Base-by-base conservation (phyloP, 2,329 filamentous ascomycete genomes). In the Leptodontidium sp. region DNA sequence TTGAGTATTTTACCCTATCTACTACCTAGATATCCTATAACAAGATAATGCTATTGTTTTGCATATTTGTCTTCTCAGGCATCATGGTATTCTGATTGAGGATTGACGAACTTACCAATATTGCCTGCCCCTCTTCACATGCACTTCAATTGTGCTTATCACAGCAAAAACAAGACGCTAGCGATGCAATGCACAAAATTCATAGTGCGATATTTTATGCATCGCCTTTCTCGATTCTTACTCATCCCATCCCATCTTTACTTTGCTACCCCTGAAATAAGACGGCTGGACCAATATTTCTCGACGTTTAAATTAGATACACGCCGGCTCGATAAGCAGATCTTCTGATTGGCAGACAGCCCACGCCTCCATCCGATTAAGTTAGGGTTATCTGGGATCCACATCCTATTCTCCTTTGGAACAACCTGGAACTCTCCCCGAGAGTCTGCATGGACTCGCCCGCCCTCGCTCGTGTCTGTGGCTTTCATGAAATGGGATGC, bases 271-370 rank as follows among this genome's bases (percentile, higher is more conserved):
- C 35, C 57, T 61, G 57, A 45, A 61, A 45, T 61, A 43, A 24
- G 57, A 61, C 35, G 57, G 57, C 15, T n/a, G 43, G 35, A 45
- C 52, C 52, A 55, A 55, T 55, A 35, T 35, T 55, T n/a, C 26
- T 55, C 14, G 11, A 12, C 5, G 52, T 35, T 55, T 35, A 55
- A 55, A 35, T 55, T 55, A 55, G 52, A 55, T 55, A 55, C 49
- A 52, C 52, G 52, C 26, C 52, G 35, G 32, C 35, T 58, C 50
- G 24, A 59, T 58, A 65, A 59, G 63, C 53, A 59, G 21, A 5
- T 6, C 8, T 40, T 24, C 26, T 59, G 6, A 66, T 61, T 66
- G 55, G 53, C 17, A 50, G 45, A 61, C 40, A 55, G 15, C 26
- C 45, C 45, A 24, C 43, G 35, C 47, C 43, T 40, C 57, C 17